These are phyloP conservation scores for Podila epigama DNA, from an alignment of 192 early-diverging fungal genomes.

Conservation along the genomic window DNA sequence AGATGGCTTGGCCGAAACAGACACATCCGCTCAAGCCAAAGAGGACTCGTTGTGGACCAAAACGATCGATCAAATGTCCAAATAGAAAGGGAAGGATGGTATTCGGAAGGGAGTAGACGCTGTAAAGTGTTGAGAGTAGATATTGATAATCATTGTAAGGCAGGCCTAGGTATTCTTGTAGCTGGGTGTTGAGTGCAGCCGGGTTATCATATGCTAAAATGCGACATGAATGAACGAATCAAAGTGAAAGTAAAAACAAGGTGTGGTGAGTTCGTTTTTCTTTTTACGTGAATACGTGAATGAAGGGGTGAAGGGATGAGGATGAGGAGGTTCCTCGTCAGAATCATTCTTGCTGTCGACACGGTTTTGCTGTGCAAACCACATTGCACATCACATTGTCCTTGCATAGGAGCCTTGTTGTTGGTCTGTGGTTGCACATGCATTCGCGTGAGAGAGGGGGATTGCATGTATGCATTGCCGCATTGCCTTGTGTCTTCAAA, in stretches of 20 bases:
- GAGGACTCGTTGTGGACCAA: constrained; percentile 59
- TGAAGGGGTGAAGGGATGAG: too few relatives aligned
- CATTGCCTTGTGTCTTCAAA: not conserved
- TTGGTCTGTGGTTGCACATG: too few relatives aligned
- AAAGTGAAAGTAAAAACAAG: not conserved
- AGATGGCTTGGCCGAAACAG: constrained; percentile 69
- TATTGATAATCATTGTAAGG: constrained; percentile 52
- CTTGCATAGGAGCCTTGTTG: too few relatives aligned
- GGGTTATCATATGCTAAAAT: constrained; percentile 33
- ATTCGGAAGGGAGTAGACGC: constrained; percentile 53
- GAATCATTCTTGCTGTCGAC: too few relatives aligned
- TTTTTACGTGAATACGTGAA: too few relatives aligned
- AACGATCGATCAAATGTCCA: constrained; percentile 61
- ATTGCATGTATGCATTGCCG: too few relatives aligned
- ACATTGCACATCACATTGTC: too few relatives aligned
- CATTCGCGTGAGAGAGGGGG: too few relatives aligned
- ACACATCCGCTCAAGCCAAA: constrained; percentile 56
- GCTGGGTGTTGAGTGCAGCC: constrained; percentile 48
- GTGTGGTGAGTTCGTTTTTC: not conserved
- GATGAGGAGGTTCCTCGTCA: too few relatives aligned
- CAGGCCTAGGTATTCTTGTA: constrained; percentile 47
- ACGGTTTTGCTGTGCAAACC: too few relatives aligned
- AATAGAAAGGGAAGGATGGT: constrained; percentile 48
- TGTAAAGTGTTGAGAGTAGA: constrained; percentile 54
- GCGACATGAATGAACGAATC: not conserved